Percentiles rank a stretch among this genome's conserved stretches.
These are phyloP conservation scores for Gautieria morchelliformis DNA, from an alignment of 768 basidiomycete genomes.

Conservation along the genomic window DNA sequence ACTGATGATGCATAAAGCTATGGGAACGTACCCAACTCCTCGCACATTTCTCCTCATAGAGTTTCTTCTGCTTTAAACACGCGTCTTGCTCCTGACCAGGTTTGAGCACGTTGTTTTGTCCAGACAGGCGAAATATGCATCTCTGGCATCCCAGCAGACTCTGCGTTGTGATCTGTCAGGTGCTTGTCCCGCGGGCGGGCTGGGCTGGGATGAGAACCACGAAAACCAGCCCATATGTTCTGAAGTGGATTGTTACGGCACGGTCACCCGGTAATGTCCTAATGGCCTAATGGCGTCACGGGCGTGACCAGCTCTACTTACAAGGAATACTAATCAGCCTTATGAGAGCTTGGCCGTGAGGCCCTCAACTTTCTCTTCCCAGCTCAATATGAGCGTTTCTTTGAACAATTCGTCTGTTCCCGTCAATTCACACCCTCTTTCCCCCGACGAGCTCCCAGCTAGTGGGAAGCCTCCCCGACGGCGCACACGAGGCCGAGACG, in stretches of 20 bases:
- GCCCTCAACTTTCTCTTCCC: not conserved
- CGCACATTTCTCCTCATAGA: conserved; percentile 69
- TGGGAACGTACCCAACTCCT: conserved; percentile 72
- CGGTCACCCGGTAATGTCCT: not conserved
- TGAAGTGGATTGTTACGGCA: not conserved
- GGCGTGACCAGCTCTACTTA: not conserved
- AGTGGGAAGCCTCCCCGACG: conserved; percentile 10
- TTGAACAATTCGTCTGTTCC: conserved; percentile 28
- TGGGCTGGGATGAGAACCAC: not conserved
- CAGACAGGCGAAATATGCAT: conserved; percentile 79
- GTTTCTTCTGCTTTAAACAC: conserved; percentile 47
- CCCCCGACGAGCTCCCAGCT: conserved; percentile 30
- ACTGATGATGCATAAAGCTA: not conserved
- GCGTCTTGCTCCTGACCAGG: conserved; percentile 60
- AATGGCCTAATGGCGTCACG: too few relatives aligned
- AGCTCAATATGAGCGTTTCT: conserved; percentile 9
- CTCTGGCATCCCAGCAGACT: conserved; percentile 74
- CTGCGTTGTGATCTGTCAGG: conserved; percentile 4
- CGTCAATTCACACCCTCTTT: conserved; percentile 66
- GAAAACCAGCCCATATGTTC: conserved; percentile 2
- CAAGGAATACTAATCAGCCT: not conserved
- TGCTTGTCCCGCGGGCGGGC: not conserved
- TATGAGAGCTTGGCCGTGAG: not conserved
- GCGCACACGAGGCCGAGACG: conserved; percentile 2
- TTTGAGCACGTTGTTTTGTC: conserved; percentile 58